Conservation (phyloP, 1,139 yeast genomes). For the Pichia norvegensis region DNA sequence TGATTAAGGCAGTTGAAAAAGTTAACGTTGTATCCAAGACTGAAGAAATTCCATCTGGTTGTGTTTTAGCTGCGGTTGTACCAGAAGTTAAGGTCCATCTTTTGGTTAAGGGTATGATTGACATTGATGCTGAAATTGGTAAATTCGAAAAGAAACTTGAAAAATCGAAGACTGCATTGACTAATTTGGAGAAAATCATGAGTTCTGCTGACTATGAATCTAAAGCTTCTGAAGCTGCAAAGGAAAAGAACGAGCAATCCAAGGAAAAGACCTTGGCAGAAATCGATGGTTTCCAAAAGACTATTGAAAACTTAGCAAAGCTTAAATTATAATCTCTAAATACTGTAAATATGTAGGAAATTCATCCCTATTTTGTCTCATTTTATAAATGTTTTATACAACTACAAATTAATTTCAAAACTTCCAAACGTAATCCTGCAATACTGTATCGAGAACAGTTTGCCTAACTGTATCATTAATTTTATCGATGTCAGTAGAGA, state of each 20-base stretch:
- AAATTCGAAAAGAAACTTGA: conserved; percentile 74
- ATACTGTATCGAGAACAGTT: conserved; percentile 41
- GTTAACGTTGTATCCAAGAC: conserved; percentile 51
- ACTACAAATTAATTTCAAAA: conserved; percentile 8
- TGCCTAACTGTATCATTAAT: conserved; percentile 41
- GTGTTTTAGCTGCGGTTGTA: conserved; percentile 75
- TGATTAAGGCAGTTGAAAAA: conserved; percentile 82
- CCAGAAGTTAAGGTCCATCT: conserved; percentile 82
- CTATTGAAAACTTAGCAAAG: conserved; percentile 67
- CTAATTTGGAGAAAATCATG: conserved; percentile 51
- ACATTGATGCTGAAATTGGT: conserved; percentile 79
- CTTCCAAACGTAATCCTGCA: conserved; percentile 53
- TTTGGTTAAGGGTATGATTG: conserved; percentile 89
- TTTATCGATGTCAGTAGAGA: conserved; percentile 39
- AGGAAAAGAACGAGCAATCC: conserved; percentile 64
- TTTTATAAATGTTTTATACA: conserved; percentile 1
- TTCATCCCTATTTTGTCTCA: not conserved
- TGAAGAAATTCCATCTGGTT: conserved; percentile 70
- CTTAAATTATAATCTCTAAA: conserved; percentile 46
- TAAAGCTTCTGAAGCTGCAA: conserved; percentile 78
- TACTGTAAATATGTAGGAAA: not conserved
- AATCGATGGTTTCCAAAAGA: conserved; percentile 74
- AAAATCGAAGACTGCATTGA: conserved; percentile 43
- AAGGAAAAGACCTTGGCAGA: conserved; percentile 73
- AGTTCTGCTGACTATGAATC: conserved; percentile 72